Conservation (phyloP, 139 green algal genomes). For the Pycnococcus provasolii region DNA sequence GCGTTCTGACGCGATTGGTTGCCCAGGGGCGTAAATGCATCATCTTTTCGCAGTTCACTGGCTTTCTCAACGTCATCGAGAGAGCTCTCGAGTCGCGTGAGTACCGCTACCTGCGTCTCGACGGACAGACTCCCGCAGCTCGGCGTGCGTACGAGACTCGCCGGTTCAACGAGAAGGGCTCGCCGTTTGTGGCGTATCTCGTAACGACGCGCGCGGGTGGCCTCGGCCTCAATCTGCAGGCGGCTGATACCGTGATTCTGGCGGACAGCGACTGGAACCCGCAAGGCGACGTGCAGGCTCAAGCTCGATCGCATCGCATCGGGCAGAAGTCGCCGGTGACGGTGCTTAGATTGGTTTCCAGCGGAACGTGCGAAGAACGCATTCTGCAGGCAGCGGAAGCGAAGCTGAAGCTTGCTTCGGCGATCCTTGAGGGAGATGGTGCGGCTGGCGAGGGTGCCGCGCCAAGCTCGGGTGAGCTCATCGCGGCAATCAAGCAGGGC, state of each 20-base stretch:
- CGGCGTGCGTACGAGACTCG: slow-evolving; percentile 43
- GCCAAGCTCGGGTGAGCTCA: neutral
- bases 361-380: neutral
- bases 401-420: neutral
- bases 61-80: slow-evolving; percentile 55
- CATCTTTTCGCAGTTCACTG: slow-evolving; percentile 66
- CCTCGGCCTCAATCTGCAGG: slow-evolving; percentile 74
- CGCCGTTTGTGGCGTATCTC: slow-evolving; percentile 52
- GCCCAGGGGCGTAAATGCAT: slow-evolving; percentile 40
- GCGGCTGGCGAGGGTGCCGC: neutral
- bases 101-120: slow-evolving; percentile 50
- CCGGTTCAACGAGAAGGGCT: slow-evolving; percentile 48
- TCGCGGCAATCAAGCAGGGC: too few species aligned
- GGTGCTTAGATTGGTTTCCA: neutral
- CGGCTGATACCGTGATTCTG: slow-evolving; percentile 68
- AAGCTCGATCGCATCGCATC: slow-evolving; percentile 36
- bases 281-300: slow-evolving; percentile 31
- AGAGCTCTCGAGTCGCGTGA: slow-evolving; percentile 46
- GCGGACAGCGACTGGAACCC: slow-evolving; percentile 56
- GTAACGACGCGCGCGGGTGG: slow-evolving; percentile 59
- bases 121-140: slow-evolving; percentile 45
- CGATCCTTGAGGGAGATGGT: neutral
- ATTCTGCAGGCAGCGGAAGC: neutral
- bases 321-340: slow-evolving; percentile 36
- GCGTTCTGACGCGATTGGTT: slow-evolving; percentile 45